A percentile compares a stretch with the other conserved stretches of the same genome.
Conservation (phyloP, 192 early-diverging fungal species). For the Coemansia sp. region DNA sequence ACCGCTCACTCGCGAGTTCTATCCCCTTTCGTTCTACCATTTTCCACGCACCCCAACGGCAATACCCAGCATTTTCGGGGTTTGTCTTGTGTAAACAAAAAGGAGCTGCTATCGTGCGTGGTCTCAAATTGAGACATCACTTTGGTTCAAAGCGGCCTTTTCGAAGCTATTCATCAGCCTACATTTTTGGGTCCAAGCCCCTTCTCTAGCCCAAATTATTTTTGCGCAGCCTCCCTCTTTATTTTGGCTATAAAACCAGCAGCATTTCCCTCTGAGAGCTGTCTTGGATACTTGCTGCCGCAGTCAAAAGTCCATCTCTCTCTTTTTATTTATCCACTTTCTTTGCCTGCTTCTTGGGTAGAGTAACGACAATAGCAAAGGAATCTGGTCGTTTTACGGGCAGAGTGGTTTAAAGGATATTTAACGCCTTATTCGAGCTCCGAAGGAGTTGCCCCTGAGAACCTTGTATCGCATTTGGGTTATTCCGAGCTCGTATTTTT, state of each 20-base stretch:
- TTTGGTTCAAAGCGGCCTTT: constrained; percentile 1
- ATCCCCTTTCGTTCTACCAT: not conserved
- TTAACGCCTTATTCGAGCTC: no score
- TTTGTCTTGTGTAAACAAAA: not conserved
- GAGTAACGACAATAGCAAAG: not conserved
- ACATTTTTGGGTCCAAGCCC: not conserved
- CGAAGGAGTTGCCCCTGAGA: no score
- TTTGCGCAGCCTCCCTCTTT: constrained; percentile 6
- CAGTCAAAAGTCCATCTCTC: not conserved
- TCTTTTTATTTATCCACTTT: not conserved
- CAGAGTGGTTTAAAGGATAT: no score
- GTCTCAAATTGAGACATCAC: not conserved
- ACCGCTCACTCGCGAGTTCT: not conserved
- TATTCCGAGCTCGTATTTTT: not conserved
- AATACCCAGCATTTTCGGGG: not conserved
- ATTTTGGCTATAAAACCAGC: constrained; percentile 9
- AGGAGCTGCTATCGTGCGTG: not conserved
- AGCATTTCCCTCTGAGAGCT: not conserved
- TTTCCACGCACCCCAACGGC: not conserved
- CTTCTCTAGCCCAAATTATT: not conserved
- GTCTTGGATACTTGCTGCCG: constrained; percentile 1
- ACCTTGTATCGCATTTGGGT: not conserved
- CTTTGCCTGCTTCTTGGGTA: no score
- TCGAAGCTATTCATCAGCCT: not conserved
- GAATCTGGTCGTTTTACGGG: no score